Percentiles rank a stretch among this genome's conserved stretches.
Evolutionary conservation across 768 basidiomycete genomes (phyloP).

Genomic region (Porpolomopsis calyptriformis): DNA sequence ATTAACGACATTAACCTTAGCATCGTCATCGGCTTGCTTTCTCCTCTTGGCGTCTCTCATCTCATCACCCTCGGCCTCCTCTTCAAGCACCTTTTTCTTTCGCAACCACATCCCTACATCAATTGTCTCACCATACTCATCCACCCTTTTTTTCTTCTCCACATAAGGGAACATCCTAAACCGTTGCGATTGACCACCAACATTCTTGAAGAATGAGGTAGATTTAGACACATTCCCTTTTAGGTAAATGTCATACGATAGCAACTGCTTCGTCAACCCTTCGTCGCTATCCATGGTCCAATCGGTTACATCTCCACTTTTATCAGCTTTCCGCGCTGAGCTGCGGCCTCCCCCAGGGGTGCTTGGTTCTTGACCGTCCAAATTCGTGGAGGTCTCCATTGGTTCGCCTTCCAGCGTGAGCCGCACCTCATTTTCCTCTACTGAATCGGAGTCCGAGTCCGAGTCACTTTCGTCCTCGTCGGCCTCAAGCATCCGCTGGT

Average conservation of each 20-base stretch:
- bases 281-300: slow-evolving; percentile 75
- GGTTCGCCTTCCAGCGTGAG: slow-evolving; percentile 41
- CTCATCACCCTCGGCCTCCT: slow-evolving; percentile 79
- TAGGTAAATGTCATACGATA: slow-evolving; percentile 94
- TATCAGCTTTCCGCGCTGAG: slow-evolving; percentile 35
- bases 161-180: slow-evolving; percentile 98
- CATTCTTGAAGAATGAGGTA: slow-evolving; percentile 78
- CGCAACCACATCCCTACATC: slow-evolving; percentile 95
- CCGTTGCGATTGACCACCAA: slow-evolving; percentile 59
- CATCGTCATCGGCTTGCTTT: slow-evolving; percentile 68
- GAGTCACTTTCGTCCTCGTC: slow-evolving; percentile 82
- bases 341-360: slow-evolving; percentile 15
- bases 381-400: slow-evolving; percentile 35
- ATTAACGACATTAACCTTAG: slow-evolving; percentile 42
- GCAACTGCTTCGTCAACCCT: slow-evolving; percentile 54
- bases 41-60: slow-evolving; percentile 57
- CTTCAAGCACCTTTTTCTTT: slow-evolving; percentile 83
- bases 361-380: slow-evolving; percentile 15
- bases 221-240: slow-evolving; percentile 90
- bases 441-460: slow-evolving; percentile 56
- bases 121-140: slow-evolving; percentile 91
- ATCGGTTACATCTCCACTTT: slow-evolving; percentile 42
- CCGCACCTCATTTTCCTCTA: slow-evolving; percentile 55
- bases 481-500: slow-evolving; percentile 85
- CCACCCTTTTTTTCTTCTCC: slow-evolving; percentile 84